These are phyloP conservation scores for Leishmania braziliensis DNA, from an alignment of 208 protist genomes.

Conservation along the genomic window DNA sequence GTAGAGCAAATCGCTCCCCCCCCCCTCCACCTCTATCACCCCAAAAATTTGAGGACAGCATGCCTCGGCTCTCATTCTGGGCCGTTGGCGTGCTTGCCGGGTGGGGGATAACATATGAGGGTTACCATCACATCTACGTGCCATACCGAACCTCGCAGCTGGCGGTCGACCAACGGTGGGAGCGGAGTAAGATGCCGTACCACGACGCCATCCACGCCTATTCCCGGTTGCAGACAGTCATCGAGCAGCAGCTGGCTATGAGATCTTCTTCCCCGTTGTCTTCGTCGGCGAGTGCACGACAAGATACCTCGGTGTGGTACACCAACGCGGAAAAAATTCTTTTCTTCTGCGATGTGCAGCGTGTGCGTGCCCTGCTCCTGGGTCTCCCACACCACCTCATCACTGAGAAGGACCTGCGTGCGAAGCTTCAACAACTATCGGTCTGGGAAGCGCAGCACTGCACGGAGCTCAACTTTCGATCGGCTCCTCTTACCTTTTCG, in stretches of 20 bases:
- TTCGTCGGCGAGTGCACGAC: not conserved
- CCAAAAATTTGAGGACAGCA: not conserved
- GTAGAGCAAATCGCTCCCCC: not conserved
- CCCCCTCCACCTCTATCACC: not conserved
- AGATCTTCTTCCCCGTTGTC: not conserved
- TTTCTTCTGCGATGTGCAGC: conserved; percentile 70
- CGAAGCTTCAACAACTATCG: conserved; percentile 37
- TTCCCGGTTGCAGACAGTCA: conserved; percentile 18
- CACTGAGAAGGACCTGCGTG: conserved; percentile 39
- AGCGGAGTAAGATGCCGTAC: conserved; percentile 8
- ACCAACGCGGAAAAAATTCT: conserved; percentile 55
- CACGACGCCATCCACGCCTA: conserved; percentile 32
- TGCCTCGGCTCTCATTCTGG: conserved; percentile 31
- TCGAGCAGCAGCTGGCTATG: conserved; percentile 22
- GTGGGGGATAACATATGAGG: conserved; percentile 35
- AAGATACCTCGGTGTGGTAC: conserved; percentile 20
- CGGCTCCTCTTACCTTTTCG: conserved; percentile 33
- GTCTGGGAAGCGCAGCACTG: conserved; percentile 52
- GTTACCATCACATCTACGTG: conserved; percentile 51
- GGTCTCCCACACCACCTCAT: conserved; percentile 32
- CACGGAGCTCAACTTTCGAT: conserved; percentile 63
- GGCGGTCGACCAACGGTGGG: conserved; percentile 18
- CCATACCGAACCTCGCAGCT: conserved; percentile 23
- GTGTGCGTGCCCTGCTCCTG: conserved; percentile 37
- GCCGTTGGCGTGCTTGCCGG: conserved; percentile 21